These are phyloP conservation scores for Aspergillus tubingensis DNA, from an alignment of 2,329 filamentous ascomycete genomes.

Conservation along the genomic window DNA sequence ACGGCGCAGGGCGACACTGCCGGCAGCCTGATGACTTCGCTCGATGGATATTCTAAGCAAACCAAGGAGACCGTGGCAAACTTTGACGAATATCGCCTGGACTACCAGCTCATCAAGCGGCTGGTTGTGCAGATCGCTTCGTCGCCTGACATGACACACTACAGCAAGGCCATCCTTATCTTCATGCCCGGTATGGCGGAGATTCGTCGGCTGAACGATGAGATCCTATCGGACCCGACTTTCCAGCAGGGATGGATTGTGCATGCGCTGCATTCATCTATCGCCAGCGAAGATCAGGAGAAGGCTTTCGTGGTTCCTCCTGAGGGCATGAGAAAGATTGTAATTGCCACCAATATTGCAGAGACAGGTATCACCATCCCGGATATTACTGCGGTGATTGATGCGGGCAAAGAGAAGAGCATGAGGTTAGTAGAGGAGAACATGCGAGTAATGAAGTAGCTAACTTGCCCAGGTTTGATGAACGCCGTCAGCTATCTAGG, in stretches of 20 bases:
- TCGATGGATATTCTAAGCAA: conserved; percentile 72
- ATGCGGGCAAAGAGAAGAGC: conserved; percentile 94
- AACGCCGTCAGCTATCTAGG: conserved; percentile 84
- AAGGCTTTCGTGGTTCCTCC: conserved; percentile 86
- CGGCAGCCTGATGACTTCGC: conserved; percentile 62
- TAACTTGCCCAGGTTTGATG: conserved; percentile 69
- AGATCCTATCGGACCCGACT: conserved; percentile 72
- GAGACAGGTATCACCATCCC: conserved; percentile 99
- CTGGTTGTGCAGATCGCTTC: conserved; percentile 75
- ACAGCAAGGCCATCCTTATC: conserved; percentile 88
- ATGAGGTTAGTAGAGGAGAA: conserved; percentile 58
- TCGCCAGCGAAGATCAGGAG: conserved; percentile 95
- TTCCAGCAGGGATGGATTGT: conserved; percentile 81
- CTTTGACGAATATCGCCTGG: conserved; percentile 88
- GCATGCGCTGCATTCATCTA: conserved; percentile 88
- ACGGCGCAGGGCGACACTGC: conserved; percentile 54
- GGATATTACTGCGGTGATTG: conserved; percentile 94
- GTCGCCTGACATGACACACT: conserved; percentile 65
- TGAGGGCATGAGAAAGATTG: conserved; percentile 81
- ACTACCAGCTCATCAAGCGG: conserved; percentile 81
- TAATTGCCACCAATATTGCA: conserved; percentile 95
- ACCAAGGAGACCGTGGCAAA: conserved; percentile 74
- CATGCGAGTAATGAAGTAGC: not conserved
- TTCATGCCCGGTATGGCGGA: conserved; percentile 95
- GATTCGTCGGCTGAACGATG: conserved; percentile 83